These are phyloP conservation scores for Blastocystis sp. DNA, from an alignment of 352 stramenopile genomes.

Conservation along the genomic window DNA sequence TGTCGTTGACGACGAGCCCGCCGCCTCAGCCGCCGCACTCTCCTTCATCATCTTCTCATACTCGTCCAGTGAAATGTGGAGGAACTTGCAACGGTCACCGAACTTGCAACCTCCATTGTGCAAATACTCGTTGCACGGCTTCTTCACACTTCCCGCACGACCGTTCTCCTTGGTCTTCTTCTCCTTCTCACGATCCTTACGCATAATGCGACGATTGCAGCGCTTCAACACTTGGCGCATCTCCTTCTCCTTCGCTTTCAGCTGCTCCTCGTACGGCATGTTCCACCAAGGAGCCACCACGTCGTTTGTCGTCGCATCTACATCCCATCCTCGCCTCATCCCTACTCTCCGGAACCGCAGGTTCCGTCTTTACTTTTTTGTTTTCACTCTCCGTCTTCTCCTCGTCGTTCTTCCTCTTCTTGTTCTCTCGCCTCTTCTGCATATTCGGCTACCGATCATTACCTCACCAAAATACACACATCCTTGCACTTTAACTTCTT, in stretches of 20 bases:
- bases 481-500: conserved; percentile 49
- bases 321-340: neutral
- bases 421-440: conserved; percentile 35
- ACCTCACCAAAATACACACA: neutral
- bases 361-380: neutral
- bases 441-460: conserved; percentile 25
- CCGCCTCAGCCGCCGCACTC: neutral
- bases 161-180: conserved; percentile 62
- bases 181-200: conserved; percentile 75
- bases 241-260: conserved; percentile 72
- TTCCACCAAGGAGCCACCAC: conserved; percentile 72
- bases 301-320: conserved; percentile 60
- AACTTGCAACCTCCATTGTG: conserved; percentile 32
- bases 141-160: conserved; percentile 64
- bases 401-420: neutral
- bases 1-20: neutral
- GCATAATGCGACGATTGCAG: conserved; percentile 71
- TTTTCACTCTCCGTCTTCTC: neutral
- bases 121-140: conserved; percentile 61
- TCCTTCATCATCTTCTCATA: conserved; percentile 12
- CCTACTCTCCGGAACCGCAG: neutral
- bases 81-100: conserved; percentile 47
- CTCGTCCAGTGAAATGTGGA: conserved; percentile 23
- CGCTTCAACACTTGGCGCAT: conserved; percentile 78
- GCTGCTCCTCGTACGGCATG: conserved; percentile 70